These are phyloP conservation scores for Saturnispora gosingensis DNA, from an alignment of 805 yeast species.

Conservation along the genomic window DNA sequence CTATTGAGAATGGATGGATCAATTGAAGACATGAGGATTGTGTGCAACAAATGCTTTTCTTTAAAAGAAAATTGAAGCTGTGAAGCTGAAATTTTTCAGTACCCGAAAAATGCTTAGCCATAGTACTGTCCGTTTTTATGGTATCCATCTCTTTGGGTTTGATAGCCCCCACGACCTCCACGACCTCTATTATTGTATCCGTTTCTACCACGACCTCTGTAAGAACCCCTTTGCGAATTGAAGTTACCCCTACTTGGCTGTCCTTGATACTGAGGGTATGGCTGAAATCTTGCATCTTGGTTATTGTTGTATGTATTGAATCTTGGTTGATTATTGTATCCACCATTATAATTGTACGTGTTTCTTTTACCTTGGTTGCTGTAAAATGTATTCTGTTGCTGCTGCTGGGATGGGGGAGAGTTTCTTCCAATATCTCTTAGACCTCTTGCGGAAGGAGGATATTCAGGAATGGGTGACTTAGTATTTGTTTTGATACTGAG, in stretches of 20 bases:
- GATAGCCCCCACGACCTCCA: neutral
- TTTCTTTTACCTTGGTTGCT: neutral
- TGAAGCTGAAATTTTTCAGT: neutral
- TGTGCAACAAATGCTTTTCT: neutral
- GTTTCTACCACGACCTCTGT: slow-evolving; percentile 4
- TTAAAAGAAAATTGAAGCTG: neutral
- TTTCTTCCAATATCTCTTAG: neutral
- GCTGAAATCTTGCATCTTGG: neutral
- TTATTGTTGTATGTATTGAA: neutral
- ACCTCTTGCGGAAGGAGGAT: neutral
- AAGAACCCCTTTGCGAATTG: neutral
- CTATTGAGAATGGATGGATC: slow-evolving; percentile 21
- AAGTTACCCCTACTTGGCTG: neutral
- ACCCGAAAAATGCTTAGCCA: neutral
- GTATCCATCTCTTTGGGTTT: neutral
- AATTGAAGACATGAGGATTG: slow-evolving; percentile 10
- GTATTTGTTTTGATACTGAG: neutral
- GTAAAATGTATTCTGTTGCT: neutral
- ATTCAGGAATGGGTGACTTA: neutral
- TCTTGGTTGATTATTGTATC: neutral
- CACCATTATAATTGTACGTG: neutral
- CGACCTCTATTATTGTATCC: neutral
- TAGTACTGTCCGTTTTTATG: slow-evolving; percentile 1
- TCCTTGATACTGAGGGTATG: neutral
- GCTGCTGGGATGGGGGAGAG: neutral